Evolutionary conservation across 805 yeast genomes (phyloP).

Genomic region (Millerago galiae): DNA sequence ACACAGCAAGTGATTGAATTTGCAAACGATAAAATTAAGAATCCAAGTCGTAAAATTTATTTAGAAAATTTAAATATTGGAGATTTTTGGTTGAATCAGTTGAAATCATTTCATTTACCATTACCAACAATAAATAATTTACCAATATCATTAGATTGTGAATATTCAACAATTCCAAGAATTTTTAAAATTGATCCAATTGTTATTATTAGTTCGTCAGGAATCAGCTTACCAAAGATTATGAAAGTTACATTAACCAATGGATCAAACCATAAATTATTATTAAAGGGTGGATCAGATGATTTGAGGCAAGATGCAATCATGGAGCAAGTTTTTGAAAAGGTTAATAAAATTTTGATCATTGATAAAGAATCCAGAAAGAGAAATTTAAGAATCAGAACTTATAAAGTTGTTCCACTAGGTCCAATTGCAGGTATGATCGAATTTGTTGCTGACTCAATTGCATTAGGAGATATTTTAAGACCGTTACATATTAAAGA

Average conservation of each 20-base stretch:
- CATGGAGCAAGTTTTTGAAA: slow-evolving; percentile 94
- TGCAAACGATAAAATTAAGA: slow-evolving; percentile 39
- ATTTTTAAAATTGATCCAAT: slow-evolving; percentile 39
- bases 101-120: slow-evolving; percentile 48
- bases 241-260: slow-evolving; percentile 45
- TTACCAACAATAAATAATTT: slow-evolving; percentile 57
- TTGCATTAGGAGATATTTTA: slow-evolving; percentile 63
- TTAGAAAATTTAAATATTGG: slow-evolving; percentile 35
- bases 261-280: slow-evolving; percentile 52
- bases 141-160: slow-evolving; percentile 33
- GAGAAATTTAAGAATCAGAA: slow-evolving; percentile 59
- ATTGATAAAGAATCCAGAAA: slow-evolving; percentile 49
- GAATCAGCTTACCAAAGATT: slow-evolving; percentile 85
- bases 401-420: slow-evolving; percentile 85
- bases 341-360: slow-evolving; percentile 64
- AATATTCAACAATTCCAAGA: slow-evolving; percentile 40
- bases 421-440: slow-evolving; percentile 85
- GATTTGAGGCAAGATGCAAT: slow-evolving; percentile 94
- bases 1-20: slow-evolving; percentile 45
- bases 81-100: slow-evolving; percentile 48
- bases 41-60: slow-evolving; percentile 17
- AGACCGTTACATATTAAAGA: slow-evolving; percentile 56
- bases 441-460: slow-evolving; percentile 79
- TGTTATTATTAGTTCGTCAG: slow-evolving; percentile 66
- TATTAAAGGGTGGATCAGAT: slow-evolving; percentile 83